Evolutionary conservation across 108 stramenopile genomes (phyloP).

Genomic region (Fistulifera pelliculosa): DNA sequence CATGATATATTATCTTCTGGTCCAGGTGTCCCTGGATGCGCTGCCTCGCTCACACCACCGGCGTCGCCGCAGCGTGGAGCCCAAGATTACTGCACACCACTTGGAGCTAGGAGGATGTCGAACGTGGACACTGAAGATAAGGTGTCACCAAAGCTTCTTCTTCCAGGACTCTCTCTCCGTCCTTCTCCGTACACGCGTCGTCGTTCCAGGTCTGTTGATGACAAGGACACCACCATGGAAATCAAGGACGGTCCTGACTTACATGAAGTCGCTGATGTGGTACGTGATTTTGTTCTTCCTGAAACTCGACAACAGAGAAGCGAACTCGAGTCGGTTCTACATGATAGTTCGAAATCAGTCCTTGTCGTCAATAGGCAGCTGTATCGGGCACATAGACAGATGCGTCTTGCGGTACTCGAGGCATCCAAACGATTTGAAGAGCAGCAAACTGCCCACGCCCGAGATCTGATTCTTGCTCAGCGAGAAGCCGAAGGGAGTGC

Average conservation of each 20-base stretch:
- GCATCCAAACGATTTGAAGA: conserved; percentile 83
- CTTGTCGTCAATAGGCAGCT: conserved; percentile 60
- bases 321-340: conserved; percentile 21
- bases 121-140: not conserved
- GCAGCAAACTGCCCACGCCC: conserved; percentile 60
- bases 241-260: conserved; percentile 29
- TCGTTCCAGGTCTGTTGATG: conserved; percentile 36
- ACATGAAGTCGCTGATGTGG: conserved; percentile 33
- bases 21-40: not conserved
- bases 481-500: conserved; percentile 22
- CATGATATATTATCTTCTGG: conserved; percentile 16
- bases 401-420: conserved; percentile 73
- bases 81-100: conserved; percentile 4
- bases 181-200: conserved; percentile 9
- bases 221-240: conserved; percentile 19
- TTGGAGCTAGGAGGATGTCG: not conserved
- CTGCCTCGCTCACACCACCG: conserved; percentile 38
- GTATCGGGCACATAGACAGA: conserved; percentile 72
- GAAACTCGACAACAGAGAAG: conserved; percentile 45
- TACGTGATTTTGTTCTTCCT: conserved; percentile 57
- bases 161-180: conserved; percentile 2
- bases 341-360: conserved; percentile 29
- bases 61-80: conserved; percentile 25
- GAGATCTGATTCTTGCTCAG: conserved; percentile 43
- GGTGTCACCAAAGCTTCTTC: not conserved